Percentiles rank a stretch among this genome's conserved stretches.
phyloP scores from a whole-genome alignment of 805 yeast genomes.

The Candida endomychidarum region DNA sequence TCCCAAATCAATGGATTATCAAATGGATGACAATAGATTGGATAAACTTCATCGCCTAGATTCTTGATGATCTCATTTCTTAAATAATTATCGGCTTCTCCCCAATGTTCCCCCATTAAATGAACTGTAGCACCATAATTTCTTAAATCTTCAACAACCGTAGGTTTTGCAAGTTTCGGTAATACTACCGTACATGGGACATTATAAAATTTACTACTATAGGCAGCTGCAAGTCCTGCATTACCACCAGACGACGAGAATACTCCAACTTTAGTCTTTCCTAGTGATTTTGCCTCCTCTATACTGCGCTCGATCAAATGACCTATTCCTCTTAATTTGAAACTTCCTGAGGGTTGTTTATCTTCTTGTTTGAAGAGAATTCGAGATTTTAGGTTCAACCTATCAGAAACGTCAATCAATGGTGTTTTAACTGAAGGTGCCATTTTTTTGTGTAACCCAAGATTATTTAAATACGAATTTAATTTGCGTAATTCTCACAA shows the following conservation, averaged over 20 bases:
- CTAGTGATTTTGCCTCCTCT: conserved; percentile 20
- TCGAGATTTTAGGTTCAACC: conserved; percentile 31
- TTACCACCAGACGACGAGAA: conserved; percentile 36
- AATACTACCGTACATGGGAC: conserved; percentile 32
- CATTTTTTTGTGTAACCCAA: conserved; percentile 1
- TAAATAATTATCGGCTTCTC: conserved; percentile 31
- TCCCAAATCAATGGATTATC: conserved; percentile 31
- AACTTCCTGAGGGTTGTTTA: conserved; percentile 58
- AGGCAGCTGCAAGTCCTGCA: conserved; percentile 38
- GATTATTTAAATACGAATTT: background rate
- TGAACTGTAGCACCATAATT: conserved; percentile 24
- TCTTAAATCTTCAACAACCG: conserved; percentile 20
- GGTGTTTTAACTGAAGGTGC: conserved; percentile 35
- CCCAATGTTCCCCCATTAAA: conserved; percentile 30
- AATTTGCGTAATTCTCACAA: background rate
- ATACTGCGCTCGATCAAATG: conserved; percentile 39
- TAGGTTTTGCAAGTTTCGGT: conserved; percentile 22
- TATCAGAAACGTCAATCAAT: conserved; percentile 34
- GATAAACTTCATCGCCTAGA: conserved; percentile 14
- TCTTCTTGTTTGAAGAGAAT: conserved; percentile 50
- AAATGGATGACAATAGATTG: conserved; percentile 35
- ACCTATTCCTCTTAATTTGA: conserved; percentile 58
- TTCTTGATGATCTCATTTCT: conserved; percentile 16
- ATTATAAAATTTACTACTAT: conserved; percentile 20
- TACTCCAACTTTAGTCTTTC: conserved; percentile 18